Base-by-base conservation (phyloP, 441 rosid species). In the Pelargonium cotyledonis region DNA sequence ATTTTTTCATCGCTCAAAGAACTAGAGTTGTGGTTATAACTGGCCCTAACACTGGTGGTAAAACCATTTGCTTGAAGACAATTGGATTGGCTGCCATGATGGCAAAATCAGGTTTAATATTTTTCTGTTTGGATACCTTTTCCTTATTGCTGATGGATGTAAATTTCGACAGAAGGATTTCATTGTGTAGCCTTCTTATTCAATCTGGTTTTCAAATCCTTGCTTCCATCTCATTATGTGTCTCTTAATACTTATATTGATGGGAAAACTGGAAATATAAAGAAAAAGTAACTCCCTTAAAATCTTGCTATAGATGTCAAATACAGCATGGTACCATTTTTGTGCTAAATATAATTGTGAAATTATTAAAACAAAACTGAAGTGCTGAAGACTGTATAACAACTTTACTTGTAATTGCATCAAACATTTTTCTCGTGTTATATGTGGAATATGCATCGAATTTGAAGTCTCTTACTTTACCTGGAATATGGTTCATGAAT, bases 41-140 rank as follows among this genome's bases (percentile, higher is more conserved):
- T n/a, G 97, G 97, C 69, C 99, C 99, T 19, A 91, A 94, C 73
- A 94, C 97, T 8, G 99, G 99, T 62, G 99, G 99, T 68, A 94
- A 94, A 86, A 94, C 97, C 62, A 87, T 87, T 67, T 88, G 89
- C 86, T 83, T 91, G 66, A 94, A 94, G 86, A 89, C 99, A 49
- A 77, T 89, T 78, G 99, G 96, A 79, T 85, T 94, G 80, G 95
- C 97, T 68, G 88, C 94, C 70, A 81, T 94, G 91, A 94, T 94
- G 99, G 97, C 95, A 70, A 94, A 91, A 85, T 86, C 99, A 80
- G 99, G 99, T 65, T 11, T 57, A 9, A 49, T 21, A 57, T 38
- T 69, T 38, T 8, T 65, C 53, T 26, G 60, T 66, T 16, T 21
- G 15, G 38, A 11, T 41, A 8, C 58, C 57, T 19, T 46, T 68